Evolutionary conservation across 768 basidiomycete genomes (phyloP).

Genomic region (Hypholoma sublateritium): DNA sequence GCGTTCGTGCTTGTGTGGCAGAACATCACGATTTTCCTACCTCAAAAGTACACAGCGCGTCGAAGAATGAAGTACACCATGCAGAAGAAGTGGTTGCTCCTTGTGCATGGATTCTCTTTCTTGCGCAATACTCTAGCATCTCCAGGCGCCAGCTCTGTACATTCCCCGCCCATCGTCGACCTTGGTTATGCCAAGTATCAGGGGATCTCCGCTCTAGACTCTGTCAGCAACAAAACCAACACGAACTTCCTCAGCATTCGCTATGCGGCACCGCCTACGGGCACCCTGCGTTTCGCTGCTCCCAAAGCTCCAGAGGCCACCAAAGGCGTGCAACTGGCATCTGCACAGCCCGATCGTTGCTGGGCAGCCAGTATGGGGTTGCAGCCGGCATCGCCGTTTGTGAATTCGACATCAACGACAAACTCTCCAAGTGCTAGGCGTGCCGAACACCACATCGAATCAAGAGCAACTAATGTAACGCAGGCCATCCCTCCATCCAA

Average conservation of each 20-base stretch:
- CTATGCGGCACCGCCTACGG: constrained; percentile 49
- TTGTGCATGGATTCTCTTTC: too few species aligned
- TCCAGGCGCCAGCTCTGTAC: background rate
- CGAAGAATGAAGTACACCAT: too few species aligned
- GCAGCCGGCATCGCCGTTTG: constrained; percentile 30
- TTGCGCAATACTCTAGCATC: too few species aligned
- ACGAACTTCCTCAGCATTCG: constrained; percentile 43
- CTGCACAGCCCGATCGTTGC: constrained; percentile 31
- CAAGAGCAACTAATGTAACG: too few species aligned
- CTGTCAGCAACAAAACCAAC: constrained; percentile 15
- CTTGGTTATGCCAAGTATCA: background rate
- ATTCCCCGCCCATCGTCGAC: background rate
- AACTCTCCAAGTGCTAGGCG: background rate
- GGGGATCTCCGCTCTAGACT: background rate
- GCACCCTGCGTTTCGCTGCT: constrained; percentile 36
- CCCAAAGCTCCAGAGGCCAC: constrained; percentile 30
- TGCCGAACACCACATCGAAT: too few species aligned
- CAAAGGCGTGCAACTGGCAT: constrained; percentile 30
- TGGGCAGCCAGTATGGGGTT: constrained; percentile 26
- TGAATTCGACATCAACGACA: constrained; percentile 5
- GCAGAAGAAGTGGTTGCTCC: too few species aligned
- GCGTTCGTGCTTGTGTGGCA: too few species aligned
- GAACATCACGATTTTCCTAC: too few species aligned
- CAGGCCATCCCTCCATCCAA: constrained; percentile 12
- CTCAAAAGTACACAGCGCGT: too few species aligned